Evolutionary conservation across 2,329 filamentous ascomycete species (phyloP).

Genomic region (Trichothecium sympodiale): DNA sequence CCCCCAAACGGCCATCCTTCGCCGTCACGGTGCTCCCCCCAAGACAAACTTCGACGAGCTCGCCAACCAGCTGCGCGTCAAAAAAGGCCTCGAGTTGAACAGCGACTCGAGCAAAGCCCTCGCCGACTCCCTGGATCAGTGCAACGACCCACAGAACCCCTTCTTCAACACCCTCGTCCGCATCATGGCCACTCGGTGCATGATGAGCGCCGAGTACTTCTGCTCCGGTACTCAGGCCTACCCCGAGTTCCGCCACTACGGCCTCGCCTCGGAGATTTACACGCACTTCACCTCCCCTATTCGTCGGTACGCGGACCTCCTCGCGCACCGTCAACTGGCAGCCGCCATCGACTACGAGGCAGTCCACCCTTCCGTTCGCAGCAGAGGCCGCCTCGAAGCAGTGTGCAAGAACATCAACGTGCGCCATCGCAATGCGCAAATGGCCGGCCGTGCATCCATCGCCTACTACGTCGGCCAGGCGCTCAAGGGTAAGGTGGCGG

Average conservation of each 20-base stretch:
- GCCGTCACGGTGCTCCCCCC: constrained; percentile 83
- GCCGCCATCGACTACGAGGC: constrained; percentile 90
- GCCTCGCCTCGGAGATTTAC: constrained; percentile 91
- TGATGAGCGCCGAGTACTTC: constrained; percentile 99
- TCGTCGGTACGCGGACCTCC: constrained; percentile 90
- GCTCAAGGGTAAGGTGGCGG: constrained; percentile 62
- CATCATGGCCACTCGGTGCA: constrained; percentile 95
- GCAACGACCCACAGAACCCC: constrained; percentile 67
- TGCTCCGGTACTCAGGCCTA: constrained; percentile 87
- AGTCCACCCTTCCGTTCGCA: constrained; percentile 70
- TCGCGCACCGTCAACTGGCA: constrained; percentile 87
- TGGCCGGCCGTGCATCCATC: constrained; percentile 85
- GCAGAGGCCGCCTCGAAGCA: constrained; percentile 74
- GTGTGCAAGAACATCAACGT: constrained; percentile 99
- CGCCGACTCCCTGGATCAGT: constrained; percentile 81
- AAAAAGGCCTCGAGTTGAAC: constrained; percentile 67
- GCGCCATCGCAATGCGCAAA: constrained; percentile 91
- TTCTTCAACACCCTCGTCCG: constrained; percentile 98
- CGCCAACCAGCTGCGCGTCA: constrained; percentile 78
- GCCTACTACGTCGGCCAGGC: constrained; percentile 98
- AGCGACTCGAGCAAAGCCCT: constrained; percentile 86
- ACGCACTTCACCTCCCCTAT: constrained; percentile 98
- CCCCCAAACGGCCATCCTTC: constrained; percentile 87
- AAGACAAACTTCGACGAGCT: constrained; percentile 96
- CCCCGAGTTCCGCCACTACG: constrained; percentile 93